Evolutionary conservation across 108 stramenopile species (phyloP), one percentile per base, ranked within the genome.

Genomic region (Stephanodiscus minutulus): DNA sequence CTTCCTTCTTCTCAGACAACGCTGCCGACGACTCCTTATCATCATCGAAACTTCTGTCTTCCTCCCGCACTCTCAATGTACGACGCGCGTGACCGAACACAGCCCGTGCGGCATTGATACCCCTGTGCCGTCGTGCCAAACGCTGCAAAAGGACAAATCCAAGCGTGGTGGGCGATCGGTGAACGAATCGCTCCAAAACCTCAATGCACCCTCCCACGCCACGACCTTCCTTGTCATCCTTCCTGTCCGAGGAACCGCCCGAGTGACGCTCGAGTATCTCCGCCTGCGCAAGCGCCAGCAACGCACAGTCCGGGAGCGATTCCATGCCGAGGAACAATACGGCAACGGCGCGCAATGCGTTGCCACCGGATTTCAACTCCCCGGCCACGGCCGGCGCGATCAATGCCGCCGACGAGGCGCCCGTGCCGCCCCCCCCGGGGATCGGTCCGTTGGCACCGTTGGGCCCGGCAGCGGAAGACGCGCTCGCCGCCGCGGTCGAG

Each of bases 91-190:
- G 73, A 22, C 88, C 76, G 66, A 94, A 94, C 9, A 91, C 87
- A 41, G 76, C 76, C 52, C 93, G 75, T 9, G 93, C 91, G 18
- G 76, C 88, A 31, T 79, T 66, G 18, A 85, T 80, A n/a, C 93
- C 93, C 55, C 86, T 77, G 69, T 91, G 85, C 37, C 88, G 64
- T 36, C 91, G 84, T 2, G 88, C 86, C 61, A 91, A 61, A 53
- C 87, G 80, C 74, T 94, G 93, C 33, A 87, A 83, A 21, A 91
- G 54, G 25, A 86, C 84, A 86, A 82, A 94, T 2, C 87, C 93
- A 25, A 94, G 69, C 7, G 93, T 88, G 44, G 83, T 90, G 10
- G 90, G 90, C 15, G 74, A 64, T 28, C 82, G 68, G n/a, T 82
- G 74, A 37, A 89, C 61, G 61, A 83, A 90, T 13, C 64, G 64